Base-by-base conservation (phyloP, 768 basidiomycete species). In the Boletellus emodensis region DNA sequence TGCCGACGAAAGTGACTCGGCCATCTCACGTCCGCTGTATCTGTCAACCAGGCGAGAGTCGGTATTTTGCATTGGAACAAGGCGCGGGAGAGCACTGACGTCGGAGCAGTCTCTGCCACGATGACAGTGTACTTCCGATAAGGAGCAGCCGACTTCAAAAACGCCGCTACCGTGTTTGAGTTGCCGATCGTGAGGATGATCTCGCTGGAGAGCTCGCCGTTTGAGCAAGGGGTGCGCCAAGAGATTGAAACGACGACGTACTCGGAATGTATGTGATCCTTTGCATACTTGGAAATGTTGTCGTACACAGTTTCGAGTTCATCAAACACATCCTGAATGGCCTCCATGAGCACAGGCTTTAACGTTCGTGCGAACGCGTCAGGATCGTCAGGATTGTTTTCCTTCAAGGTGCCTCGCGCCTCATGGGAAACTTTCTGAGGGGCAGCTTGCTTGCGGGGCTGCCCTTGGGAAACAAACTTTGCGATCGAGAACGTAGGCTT, bases 251-350 rank as follows among this genome's bases (percentile, higher is more conserved):
- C 9, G 12, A 47, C 6, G 24, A 72, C 90, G 65, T 64, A 97
- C 95, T 96, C 94, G n/a, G 94, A 92, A 67, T 98, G 95, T 52
- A 99, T 89, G 65, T 98, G 94, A 66, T 96, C 94, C 69, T 83
- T 88, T 2, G 94, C 92, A 59, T 89, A 90, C 73, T 90, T 95
- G 9, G 90, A 89, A 17, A 98, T 86, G 60, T 87, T 94, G 58
- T 96, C 90, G 59, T 97, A 92, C 1, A 95, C 94, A 3, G 90
- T 94, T 66, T 96, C 94, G 34, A 99, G 75, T 68, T 99, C 96
- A 57, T 96, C 93, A 40, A 96, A 77, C 15, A 97, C 90, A 63
- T 97, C 95, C 63, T 95, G 89, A 45, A 99, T 94, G 7, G 94
- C 96, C 68, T 96, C 93, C 79, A 97, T 92, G 48, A 99, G 76